Base-by-base conservation (phyloP, 2,329 filamentous ascomycete genomes). In the Dendrostoma leiphaemia region DNA sequence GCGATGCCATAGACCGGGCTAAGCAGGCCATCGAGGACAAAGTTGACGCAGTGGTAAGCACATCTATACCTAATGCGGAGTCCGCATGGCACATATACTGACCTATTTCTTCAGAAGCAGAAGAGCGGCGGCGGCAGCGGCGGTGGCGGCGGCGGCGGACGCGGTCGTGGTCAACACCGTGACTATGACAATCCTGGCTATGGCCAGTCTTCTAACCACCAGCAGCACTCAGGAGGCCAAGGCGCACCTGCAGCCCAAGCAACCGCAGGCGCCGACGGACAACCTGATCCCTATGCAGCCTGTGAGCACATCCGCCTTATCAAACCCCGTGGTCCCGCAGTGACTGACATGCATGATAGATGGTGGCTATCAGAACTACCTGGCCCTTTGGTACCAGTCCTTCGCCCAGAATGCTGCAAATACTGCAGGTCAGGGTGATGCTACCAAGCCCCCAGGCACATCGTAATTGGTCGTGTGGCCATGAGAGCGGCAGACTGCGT, bases 11-110 rank as follows among this genome's bases (percentile, higher is more conserved):
- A 65, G 83, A 84, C 49, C 83, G 84, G 60, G 92, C 92, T 32
- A 95, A 95, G 74, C 79, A 79, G 63, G 89, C 90, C 40, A 96
- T 96, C 59, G 89, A 91, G 69, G 91, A 96, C 62, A 96, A 96
- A 73, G 90, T 96, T 46, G 90, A 96, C 59, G 88, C 90, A 66
- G 90, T 93, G 69, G 86, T 92, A 82, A 74, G 87, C 81, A 1
- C 13, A 21, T 46, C 28, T 8, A 10, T 19, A 7, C 13, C 21
- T 35, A 21, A 21, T 26, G 4, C 26, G 12, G 5, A 24, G 10
- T n/a, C n/a, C n/a, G n/a, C n/a, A n/a, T 29, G 9, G 37, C 35
- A 9, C 23, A 26, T 8, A 26, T 21, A 56, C 69, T 77, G 60
- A 77, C 59, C 37, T 3, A 2, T 32, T 6, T 28, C 2, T 12